Conservation (phyloP, 1,139 yeast species). For the Eremothecium sinecaudum region DNA sequence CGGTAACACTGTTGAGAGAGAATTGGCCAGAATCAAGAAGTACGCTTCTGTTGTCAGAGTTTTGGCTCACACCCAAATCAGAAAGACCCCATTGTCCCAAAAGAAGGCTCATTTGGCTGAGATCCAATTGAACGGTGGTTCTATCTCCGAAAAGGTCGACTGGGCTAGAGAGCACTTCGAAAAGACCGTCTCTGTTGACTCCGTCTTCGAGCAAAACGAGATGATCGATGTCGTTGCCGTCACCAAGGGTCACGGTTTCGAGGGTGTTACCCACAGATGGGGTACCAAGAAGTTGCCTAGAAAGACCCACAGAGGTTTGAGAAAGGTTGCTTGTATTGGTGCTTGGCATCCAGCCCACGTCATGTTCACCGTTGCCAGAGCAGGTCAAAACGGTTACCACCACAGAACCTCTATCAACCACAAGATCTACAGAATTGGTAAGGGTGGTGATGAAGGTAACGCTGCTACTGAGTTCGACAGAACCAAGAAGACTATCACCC, state of each 20-base stretch:
- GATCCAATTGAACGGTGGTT: constrained; percentile 99
- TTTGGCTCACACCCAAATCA: constrained; percentile 98
- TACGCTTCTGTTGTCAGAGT: constrained; percentile 99
- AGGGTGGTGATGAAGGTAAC: constrained; percentile 85
- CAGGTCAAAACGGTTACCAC: constrained; percentile 99
- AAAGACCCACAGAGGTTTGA: constrained; percentile 99
- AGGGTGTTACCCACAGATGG: constrained; percentile 99
- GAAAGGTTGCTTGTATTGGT: constrained; percentile 99
- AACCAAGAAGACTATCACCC: constrained; percentile 98
- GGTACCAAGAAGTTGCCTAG: constrained; percentile 99
- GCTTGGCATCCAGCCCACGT: constrained; percentile 99
- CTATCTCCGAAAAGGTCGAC: constrained; percentile 91
- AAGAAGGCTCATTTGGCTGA: constrained; percentile 99
- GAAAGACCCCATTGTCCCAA: constrained; percentile 98
- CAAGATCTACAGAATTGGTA: constrained; percentile 99
- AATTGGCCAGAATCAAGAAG: constrained; percentile 97
- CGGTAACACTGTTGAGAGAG: constrained; percentile 85
- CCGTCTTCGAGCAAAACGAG: constrained; percentile 98
- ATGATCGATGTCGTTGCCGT: constrained; percentile 97
- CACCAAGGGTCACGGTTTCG: constrained; percentile 99
- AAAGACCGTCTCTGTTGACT: constrained; percentile 92
- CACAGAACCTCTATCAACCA: constrained; percentile 99
- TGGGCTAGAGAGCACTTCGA: constrained; percentile 99
- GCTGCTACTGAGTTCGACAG: constrained; percentile 98
- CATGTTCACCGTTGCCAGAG: constrained; percentile 99